A percentile compares a stretch with the other conserved stretches of the same genome.
phyloP scores from a whole-genome alignment of 129 eudicot species.

The Escallonia herrerae region DNA sequence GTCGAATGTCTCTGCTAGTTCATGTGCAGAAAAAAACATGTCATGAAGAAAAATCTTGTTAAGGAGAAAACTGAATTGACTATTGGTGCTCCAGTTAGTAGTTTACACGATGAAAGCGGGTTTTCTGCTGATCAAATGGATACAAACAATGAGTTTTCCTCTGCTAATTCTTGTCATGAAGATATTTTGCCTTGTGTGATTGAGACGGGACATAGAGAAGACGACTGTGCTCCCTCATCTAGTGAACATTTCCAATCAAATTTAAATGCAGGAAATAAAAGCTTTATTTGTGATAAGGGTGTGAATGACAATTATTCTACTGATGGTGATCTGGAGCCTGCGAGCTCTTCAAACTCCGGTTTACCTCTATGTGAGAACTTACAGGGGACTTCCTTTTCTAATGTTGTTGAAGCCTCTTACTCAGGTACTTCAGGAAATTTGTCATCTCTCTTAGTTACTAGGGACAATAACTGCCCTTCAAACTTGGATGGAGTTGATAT shows the following conservation, averaged over 20 bases:
- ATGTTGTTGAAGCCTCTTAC: conserved; percentile 9
- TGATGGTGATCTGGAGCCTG: background rate
- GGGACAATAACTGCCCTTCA: conserved; percentile 10
- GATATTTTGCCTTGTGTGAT: conserved; percentile 3
- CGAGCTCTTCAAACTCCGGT: background rate
- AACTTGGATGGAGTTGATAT: conserved; percentile 6
- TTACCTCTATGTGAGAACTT: background rate
- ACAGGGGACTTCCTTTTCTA: background rate
- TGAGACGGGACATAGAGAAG: background rate
- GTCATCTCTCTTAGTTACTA: conserved; percentile 13
- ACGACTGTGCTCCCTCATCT: conserved; percentile 4
- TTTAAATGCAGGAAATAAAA: conserved; percentile 1
- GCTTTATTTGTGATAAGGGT: background rate
- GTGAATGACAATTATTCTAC: background rate
- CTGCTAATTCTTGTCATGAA: conserved; percentile 1
- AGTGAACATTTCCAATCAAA: conserved; percentile 11
- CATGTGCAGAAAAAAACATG: conserved; percentile 3
- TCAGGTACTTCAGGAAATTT: conserved; percentile 3
- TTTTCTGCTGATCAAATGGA: conserved; percentile 4
- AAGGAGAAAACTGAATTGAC: conserved; percentile 7
- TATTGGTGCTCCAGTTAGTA: background rate
- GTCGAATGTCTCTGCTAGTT: conserved; percentile 14
- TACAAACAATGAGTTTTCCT: background rate
- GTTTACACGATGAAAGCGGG: background rate
- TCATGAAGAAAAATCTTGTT: conserved; percentile 11